Evolutionary conservation across 805 yeast genomes (phyloP), one percentile per base, ranked within the genome.

Genomic region (Wickerhamiella sergipiensis): DNA sequence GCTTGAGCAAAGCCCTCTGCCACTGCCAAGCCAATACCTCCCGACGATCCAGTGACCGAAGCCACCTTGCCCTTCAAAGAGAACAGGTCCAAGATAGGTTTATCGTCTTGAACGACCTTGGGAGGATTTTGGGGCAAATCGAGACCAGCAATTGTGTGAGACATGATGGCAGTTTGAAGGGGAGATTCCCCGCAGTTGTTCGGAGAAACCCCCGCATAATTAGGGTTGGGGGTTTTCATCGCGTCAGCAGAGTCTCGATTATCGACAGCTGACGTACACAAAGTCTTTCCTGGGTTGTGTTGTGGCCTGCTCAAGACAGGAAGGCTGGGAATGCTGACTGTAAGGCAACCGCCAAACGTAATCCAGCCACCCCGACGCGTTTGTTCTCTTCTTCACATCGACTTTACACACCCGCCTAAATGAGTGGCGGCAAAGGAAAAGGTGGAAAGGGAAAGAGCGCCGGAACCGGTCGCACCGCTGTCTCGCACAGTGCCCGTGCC

Each of bases 391-490:
- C 47, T 45, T 45, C 17, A 45, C 47, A 29, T n/a, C 47, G 38
- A 45, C 39, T 43, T 10, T 10, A 18, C 17, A 6, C 12, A 17
- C 4, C 21, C 22, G 4, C n/a, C 17, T 13, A 29, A 26, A 45
- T 45, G 47, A 18, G 29, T 50, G 97, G 71, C 36, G 72, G 97
- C 59, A 90, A 90, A 79, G 87, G 81, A 54, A 89, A 85, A 69
- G 97, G 97, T 59, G 97, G 97, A 65, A 90, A 89, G 72, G 97
- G 97, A 60, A 89, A 89, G 69, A 81, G 94, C 46, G 31, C 44
- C 29, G 39, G 47, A 15, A n/a, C 15, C 5, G 50, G 52, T 43
- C 55, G 55, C 43, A 45, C 52, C 43, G 38, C 55, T 31, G 50
- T 51, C 33, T 26, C 55, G 18, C 63, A 59, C 51, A 57, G 61